Percentiles rank a stretch among this genome's conserved stretches.
Conservation (phyloP, 805 yeast genomes). For the Wickerhamiella bombiphila region DNA sequence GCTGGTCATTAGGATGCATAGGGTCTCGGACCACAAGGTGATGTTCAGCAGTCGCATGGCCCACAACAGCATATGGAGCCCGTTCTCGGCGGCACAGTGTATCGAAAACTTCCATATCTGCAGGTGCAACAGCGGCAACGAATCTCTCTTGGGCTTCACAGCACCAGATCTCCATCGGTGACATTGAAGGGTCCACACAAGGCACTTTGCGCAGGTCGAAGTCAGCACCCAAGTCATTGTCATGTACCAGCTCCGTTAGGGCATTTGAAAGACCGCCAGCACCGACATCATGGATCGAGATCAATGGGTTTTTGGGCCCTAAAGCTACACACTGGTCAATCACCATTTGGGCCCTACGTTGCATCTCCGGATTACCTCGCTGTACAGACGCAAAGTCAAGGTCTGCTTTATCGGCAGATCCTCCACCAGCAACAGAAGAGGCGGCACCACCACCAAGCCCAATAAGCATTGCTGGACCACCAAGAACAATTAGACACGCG, state of each 20-base stretch:
- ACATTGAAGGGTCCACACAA: constrained; percentile 92
- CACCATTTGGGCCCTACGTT: constrained; percentile 97
- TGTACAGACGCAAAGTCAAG: constrained; percentile 98
- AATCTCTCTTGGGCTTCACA: constrained; percentile 98
- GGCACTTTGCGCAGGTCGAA: constrained; percentile 86
- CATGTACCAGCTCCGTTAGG: constrained; percentile 92
- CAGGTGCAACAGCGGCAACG: constrained; percentile 79
- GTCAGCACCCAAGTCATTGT: constrained; percentile 85
- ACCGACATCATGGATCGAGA: constrained; percentile 96
- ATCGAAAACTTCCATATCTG: constrained; percentile 55
- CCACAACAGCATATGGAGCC: constrained; percentile 92
- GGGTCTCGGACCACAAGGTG: constrained; percentile 70
- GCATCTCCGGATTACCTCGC: constrained; percentile 98
- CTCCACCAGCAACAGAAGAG: constrained; percentile 84
- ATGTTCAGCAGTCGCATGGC: constrained; percentile 79
- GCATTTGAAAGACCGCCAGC: constrained; percentile 99
- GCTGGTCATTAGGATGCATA: constrained; percentile 44
- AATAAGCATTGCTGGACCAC: constrained; percentile 95
- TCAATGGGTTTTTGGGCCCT: constrained; percentile 65
- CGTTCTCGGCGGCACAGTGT: constrained; percentile 86
- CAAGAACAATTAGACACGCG: constrained; percentile 77
- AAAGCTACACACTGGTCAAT: constrained; percentile 84
- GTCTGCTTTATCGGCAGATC: constrained; percentile 59
- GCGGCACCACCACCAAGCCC: constrained; percentile 99
- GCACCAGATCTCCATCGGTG: constrained; percentile 99